These are phyloP conservation scores for Hirsutella rhossiliensis DNA, from an alignment of 2,329 filamentous ascomycete genomes.

Conservation along the genomic window DNA sequence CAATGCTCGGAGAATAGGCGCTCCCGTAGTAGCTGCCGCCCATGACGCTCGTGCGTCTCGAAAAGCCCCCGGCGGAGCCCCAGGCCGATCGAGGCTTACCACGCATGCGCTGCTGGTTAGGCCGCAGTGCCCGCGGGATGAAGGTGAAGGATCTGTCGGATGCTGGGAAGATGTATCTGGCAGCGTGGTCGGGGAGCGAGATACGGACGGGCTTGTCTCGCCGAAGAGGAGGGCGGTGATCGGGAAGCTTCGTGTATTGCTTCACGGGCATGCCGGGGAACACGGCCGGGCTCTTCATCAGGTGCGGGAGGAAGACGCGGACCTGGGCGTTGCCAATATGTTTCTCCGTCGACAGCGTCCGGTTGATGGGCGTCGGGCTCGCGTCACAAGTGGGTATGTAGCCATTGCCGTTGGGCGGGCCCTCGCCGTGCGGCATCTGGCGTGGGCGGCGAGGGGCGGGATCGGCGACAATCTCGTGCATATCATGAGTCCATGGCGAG, in stretches of 20 bases:
- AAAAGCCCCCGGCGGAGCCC: constrained; percentile 54
- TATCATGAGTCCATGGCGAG: constrained; percentile 83
- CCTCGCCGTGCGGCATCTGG: constrained; percentile 31
- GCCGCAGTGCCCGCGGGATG: constrained; percentile 84
- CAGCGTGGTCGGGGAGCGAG: constrained; percentile 67
- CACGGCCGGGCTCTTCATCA: constrained; percentile 55
- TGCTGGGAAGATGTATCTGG: constrained; percentile 85
- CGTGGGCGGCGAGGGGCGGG: constrained; percentile 29
- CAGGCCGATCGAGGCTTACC: constrained; percentile 64
- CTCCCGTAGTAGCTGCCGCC: constrained; percentile 59
- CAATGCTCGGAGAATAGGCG: constrained; percentile 73
- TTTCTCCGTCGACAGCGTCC: constrained; percentile 71
- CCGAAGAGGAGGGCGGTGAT: constrained; percentile 85
- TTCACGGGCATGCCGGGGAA: constrained; percentile 72
- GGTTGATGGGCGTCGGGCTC: constrained; percentile 55
- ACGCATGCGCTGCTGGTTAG: constrained; percentile 69
- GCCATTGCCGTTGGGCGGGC: constrained; percentile 40
- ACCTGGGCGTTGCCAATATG: constrained; percentile 77
- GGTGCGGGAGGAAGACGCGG: constrained; percentile 62
- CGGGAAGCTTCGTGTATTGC: constrained; percentile 86
- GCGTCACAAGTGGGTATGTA: constrained; percentile 44
- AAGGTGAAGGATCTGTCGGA: constrained; percentile 93
- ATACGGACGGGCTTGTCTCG: constrained; percentile 95
- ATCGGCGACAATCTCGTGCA: constrained; percentile 62
- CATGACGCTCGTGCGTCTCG: constrained; percentile 75